Conservation (phyloP, 139 green algal genomes). For the Pseudopediastrum boryanum region DNA sequence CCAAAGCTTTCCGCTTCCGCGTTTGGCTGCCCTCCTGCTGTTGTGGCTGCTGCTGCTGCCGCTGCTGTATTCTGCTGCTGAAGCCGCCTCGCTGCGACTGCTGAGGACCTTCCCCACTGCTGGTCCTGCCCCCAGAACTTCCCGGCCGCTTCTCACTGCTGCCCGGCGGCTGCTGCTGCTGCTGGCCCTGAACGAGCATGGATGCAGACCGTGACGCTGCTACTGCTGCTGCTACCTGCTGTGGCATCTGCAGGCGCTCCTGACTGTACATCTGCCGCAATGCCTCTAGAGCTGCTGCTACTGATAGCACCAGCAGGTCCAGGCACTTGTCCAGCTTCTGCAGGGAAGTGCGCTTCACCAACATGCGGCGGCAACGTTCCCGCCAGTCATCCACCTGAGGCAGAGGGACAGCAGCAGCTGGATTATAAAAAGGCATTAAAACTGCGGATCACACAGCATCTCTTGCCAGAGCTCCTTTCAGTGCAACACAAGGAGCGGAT, state of each 20-base stretch:
- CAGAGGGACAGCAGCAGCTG: too few relatives aligned
- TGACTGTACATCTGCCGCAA: slow-evolving; percentile 20
- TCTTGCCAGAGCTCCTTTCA: too few relatives aligned
- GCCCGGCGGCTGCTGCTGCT: neutral
- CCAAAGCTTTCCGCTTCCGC: neutral
- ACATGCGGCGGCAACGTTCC: too few relatives aligned
- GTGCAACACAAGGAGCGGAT: too few relatives aligned
- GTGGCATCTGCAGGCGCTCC: slow-evolving; percentile 3
- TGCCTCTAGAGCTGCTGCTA: slow-evolving; percentile 18
- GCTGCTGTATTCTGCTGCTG: neutral
- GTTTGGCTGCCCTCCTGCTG: neutral
- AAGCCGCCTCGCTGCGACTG: neutral
- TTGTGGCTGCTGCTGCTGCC: slow-evolving; percentile 4
- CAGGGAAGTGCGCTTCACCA: too few relatives aligned
- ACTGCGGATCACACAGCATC: too few relatives aligned
- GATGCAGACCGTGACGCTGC: neutral
- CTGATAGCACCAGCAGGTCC: neutral
- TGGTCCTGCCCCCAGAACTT: neutral
- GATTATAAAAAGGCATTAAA: too few relatives aligned
- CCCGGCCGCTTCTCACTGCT: neutral
- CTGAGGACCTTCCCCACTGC: too few relatives aligned
- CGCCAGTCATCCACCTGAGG: too few relatives aligned
- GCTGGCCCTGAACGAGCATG: neutral
- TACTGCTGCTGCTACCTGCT: neutral
- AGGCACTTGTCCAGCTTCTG: slow-evolving; percentile 16